phyloP scores from a whole-genome alignment of 2,329 filamentous ascomycete genomes.

The Colletotrichum sidae region DNA sequence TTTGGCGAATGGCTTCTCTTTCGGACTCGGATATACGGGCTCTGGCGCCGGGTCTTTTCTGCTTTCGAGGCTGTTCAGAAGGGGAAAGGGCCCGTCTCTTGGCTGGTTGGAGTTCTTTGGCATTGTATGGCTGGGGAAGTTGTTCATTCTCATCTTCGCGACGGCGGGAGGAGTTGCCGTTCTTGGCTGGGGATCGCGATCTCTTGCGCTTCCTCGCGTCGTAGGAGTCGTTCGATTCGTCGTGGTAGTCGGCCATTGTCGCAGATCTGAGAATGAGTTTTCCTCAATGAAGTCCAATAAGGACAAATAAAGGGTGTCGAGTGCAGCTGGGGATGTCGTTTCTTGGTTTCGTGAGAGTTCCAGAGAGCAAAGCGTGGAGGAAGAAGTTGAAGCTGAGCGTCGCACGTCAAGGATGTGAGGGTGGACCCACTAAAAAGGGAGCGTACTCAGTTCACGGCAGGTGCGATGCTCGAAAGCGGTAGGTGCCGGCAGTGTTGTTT shows the following conservation, averaged over 20 bases:
- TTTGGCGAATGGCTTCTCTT: slow-evolving; percentile 74
- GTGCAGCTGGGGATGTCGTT: too few species aligned
- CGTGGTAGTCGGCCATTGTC: slow-evolving; percentile 39
- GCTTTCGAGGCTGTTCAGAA: slow-evolving; percentile 70
- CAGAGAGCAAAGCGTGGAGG: neutral
- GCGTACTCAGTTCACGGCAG: slow-evolving; percentile 1
- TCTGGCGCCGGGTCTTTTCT: slow-evolving; percentile 75
- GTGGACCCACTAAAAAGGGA: slow-evolving; percentile 16
- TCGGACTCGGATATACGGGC: slow-evolving; percentile 76
- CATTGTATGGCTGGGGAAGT: slow-evolving; percentile 71
- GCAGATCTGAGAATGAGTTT: too few species aligned
- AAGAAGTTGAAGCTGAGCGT: slow-evolving; percentile 23
- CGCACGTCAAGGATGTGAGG: slow-evolving; percentile 10
- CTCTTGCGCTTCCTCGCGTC: slow-evolving; percentile 56
- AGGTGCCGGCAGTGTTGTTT: neutral
- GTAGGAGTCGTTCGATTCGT: slow-evolving; percentile 44
- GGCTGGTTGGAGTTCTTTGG: slow-evolving; percentile 66
- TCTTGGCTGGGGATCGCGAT: slow-evolving; percentile 47
- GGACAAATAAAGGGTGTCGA: too few species aligned
- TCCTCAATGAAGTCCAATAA: too few species aligned
- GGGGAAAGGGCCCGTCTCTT: slow-evolving; percentile 68
- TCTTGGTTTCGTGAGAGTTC: too few species aligned
- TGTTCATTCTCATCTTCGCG: slow-evolving; percentile 52
- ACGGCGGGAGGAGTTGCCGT: slow-evolving; percentile 37
- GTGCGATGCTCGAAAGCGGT: neutral